Evolutionary conservation across 2,329 filamentous ascomycete genomes (phyloP), one percentile per base, ranked within the genome.

Genomic region (Amauroascus verrucosus): DNA sequence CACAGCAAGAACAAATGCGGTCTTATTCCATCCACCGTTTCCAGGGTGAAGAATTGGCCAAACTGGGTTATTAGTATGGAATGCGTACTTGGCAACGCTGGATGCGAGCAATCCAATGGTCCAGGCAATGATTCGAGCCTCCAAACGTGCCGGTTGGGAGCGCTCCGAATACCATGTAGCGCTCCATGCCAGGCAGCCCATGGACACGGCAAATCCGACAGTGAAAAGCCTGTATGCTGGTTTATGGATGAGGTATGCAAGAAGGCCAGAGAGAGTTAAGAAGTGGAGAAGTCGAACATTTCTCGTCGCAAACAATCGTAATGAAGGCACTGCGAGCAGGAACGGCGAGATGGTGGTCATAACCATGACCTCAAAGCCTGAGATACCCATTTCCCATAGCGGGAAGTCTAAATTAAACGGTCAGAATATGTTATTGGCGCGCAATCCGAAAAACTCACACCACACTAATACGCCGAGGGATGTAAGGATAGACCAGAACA

Each of bases 381-480:
- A 97, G 56, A 98, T 94, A 26, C 93, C 93, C 93, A 98, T 98
- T 68, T 96, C 83, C 93, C 93, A 98, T 9, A 98, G 80, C 13
- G 93, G 93, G 67, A 98, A 98, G 70, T 94, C 85, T 88, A 58
- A 33, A 14, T 51, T 61, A 26, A 43, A 13, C 18, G 6, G 51
- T 67, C 51, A 67, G 64, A 50, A 30, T 20, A 14, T 13, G 14
- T 22, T 11, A 20, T 5, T 33, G n/a, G 28, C 20, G 7, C 1
- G 18, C 6, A 5, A n/a, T 6, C 16, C 5, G 26, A 47, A 18
- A 26, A 14, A 80, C 85, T 79, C 81, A 88, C 85, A 98, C 93
- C 93, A 98, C 43, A 98, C 85, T 40, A 87, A 77, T 43, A 98
- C 76, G 24, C 88, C 90, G 50, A 98, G 76, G 56, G 88, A 88